Base-by-base conservation (phyloP, 2,329 filamentous ascomycete species). In the Xylaria digitata region DNA sequence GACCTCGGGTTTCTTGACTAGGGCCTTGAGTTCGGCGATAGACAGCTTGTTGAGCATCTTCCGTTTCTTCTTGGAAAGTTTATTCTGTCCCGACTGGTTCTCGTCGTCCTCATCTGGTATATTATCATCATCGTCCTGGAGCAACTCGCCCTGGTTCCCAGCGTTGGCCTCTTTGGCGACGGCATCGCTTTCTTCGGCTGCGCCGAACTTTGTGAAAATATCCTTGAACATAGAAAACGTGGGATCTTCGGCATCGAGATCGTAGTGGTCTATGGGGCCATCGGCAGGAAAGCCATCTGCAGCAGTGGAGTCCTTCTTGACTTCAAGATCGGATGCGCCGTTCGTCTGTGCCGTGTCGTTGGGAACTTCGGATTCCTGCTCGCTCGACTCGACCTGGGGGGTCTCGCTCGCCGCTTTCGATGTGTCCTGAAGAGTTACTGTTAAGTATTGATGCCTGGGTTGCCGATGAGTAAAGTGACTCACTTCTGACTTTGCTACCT, bases 11-110 rank as follows among this genome's bases (percentile, higher is more conserved):
- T 94, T 95, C 74, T 86, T 87, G 67, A 97, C 96, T 62, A 97
- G 82, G 6, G 95, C 93, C 81, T 99, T 99, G 70, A 99, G 87
- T 80, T 98, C 94, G 55, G 96, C 96, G 66, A 99, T 93, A 6
- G 95, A 97, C 37, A 98, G 84, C 80, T 96, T 97, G 82, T 92
- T 96, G 77, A 94, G 85, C 81, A 92, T 89, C 82, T 98, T 99
- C 72, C 92, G 88, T 81, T 96, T 95, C 85, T 97, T 97, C 82
- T 97, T 98, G 34, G 94, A 97, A 30, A 98, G 79, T 74, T 92
- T 95, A 8, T 88, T 84, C 73, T 86, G 86, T 2, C 82, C 83
- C 9, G 83, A 82, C 59, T 66, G 67, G 67, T 85, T 86, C 72
- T 92, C 89, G 37, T 96, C 93, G 50, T 93, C 92, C 76, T 96